Conservation (phyloP, 108 stramenopile genomes). For the Fragilariopsis cylindrus region DNA sequence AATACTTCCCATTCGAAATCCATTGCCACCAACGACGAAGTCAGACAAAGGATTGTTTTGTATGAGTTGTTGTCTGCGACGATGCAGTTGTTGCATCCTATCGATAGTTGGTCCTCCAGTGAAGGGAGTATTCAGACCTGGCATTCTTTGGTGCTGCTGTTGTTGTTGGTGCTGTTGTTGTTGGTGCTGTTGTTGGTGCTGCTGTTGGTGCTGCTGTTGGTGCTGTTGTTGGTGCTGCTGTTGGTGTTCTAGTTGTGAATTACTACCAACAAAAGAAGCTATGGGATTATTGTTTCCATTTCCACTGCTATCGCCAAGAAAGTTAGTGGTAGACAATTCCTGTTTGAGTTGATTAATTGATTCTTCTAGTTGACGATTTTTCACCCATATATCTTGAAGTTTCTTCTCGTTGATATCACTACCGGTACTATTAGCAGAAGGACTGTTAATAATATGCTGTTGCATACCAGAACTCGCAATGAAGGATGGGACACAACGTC, state of each 20-base stretch:
- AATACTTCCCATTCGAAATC: neutral
- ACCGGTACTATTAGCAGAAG: neutral
- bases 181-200: constrained; percentile 18
- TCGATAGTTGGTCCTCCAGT: neutral
- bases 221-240: constrained; percentile 11
- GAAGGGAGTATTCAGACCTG: neutral
- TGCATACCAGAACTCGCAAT: neutral
- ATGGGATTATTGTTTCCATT: constrained; percentile 9
- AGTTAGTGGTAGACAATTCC: constrained; percentile 2
- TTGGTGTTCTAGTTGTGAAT: neutral
- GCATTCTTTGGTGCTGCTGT: constrained; percentile 1
- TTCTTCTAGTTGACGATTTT: neutral
- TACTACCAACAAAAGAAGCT: too few species aligned
- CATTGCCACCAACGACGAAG: neutral
- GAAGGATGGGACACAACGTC: neutral
- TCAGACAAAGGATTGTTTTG: neutral
- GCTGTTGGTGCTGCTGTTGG: constrained; percentile 3
- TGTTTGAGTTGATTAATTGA: neutral
- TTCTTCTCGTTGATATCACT: neutral
- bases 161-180: constrained; percentile 29
- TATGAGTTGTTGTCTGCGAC: neutral
- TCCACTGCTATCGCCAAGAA: neutral
- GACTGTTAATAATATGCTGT: neutral
- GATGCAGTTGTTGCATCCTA: constrained; percentile 13
- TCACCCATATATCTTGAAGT: neutral